These are phyloP conservation scores for Venturia oleaginea DNA, from an alignment of 2,329 filamentous ascomycete species.

Conservation along the genomic window DNA sequence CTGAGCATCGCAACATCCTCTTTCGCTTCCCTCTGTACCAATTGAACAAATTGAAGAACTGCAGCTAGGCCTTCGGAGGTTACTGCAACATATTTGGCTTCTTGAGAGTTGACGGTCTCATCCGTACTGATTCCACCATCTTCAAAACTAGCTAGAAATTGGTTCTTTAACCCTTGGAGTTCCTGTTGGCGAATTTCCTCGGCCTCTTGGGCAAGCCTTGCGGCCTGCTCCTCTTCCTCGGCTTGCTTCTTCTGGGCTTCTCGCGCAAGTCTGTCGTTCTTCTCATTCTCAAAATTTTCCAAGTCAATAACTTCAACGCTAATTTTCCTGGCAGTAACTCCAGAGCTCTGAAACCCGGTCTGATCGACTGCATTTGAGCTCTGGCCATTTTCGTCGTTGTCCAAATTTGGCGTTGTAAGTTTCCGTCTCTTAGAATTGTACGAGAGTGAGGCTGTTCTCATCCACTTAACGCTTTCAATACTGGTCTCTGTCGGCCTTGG, in stretches of 20 bases:
- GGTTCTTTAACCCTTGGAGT: neutral
- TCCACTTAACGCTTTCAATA: neutral
- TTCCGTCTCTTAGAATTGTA: neutral
- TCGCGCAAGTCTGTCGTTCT: neutral
- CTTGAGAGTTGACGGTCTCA: neutral
- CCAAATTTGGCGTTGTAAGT: neutral
- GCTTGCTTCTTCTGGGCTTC: neutral
- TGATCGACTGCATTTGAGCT: neutral
- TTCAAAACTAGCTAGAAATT: neutral
- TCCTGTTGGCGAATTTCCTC: neutral
- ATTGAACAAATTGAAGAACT: neutral
- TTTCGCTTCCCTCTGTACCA: neutral
- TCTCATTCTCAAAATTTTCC: neutral
- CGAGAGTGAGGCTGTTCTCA: neutral
- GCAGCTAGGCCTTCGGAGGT: neutral
- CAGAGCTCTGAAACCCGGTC: neutral
- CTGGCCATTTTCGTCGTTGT: neutral
- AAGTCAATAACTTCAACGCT: neutral
- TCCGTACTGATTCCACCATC: neutral
- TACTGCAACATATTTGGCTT: neutral
- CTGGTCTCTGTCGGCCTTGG: neutral
- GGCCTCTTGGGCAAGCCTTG: neutral
- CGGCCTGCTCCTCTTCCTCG: neutral
- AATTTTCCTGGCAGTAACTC: neutral
- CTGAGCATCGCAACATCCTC: neutral